Base-by-base conservation (phyloP, 129 eudicot species). In the Tagetes erecta region DNA sequence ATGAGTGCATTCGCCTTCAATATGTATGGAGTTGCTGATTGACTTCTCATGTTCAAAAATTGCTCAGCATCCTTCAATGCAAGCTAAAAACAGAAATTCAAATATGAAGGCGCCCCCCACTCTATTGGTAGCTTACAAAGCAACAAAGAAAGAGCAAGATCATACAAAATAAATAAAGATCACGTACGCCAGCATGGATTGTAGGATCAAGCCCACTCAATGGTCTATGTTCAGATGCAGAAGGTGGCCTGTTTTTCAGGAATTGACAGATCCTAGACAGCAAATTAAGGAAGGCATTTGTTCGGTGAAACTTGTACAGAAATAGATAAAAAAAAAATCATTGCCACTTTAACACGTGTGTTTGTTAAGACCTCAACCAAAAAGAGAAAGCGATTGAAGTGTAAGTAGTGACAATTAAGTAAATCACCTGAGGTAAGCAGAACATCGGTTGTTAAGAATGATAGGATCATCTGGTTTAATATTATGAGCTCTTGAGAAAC, bases 41-140 rank as follows among this genome's bases (percentile, higher is more conserved):
- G 84, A 77, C 71, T 83, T 75, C 44, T 76, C 8, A 80, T 37
- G 77, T 66, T 80, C 87, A 88, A 81, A 69, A 90, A 82, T 82
- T 86, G 90, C 82, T 95, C 99, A 55, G 95, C 99, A 81, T 95
- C 99, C 85, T 95, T 95, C 70, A 91, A 77, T 11, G 99, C 97
- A 79, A 95, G 99, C 99, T 95, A 84, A 76, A 81, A 76, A 60
- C 1, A 27, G 74, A 53, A 65, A 10, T 53, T 68, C 27, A 74
- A 73, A 9, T 13, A 63, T 64, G 68, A 56, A 27, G 52, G 46
- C 49, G 66, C 55, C 63, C 45, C 3, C 1, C 14, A 7, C 44
- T 10, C 44, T 10, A 42, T 44, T 65, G 13, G 1, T 53, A 45
- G 73, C 14, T 66, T 65, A 55, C 3, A 37, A 65, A 73, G 44